Base-by-base conservation (phyloP, 2,329 filamentous ascomycete genomes). In the Ceratocystis alfenasii region DNA sequence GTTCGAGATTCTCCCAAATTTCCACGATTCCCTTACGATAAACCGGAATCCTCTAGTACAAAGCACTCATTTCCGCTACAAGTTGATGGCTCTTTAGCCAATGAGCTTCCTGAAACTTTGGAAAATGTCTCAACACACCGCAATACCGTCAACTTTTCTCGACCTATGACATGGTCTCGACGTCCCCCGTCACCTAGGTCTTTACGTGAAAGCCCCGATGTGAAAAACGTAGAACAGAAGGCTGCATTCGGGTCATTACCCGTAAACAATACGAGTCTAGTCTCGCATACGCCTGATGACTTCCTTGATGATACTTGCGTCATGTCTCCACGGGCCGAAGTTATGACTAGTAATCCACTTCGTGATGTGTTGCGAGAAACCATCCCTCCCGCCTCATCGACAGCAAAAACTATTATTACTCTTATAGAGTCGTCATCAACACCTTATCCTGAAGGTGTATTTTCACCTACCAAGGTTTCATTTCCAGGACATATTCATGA, bases 261-360 rank as follows among this genome's bases (percentile, higher is more conserved):
- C 8, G 6, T n/a, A 7, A 59, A 20, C 55, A 59, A 59, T 3
- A 20, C 17, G 25, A 17, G 28, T n/a, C 17, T 59, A 33, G 12
- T 59, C 8, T 59, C 55, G 28, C 55, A 59, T n/a, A 3, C 55
- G 15, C 55, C 55, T 10, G 28, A 15, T n/a, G 71, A 70, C 12
- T 70, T 74, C 45, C 74, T 77, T 1, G 76, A 78, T 15, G 78
- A 81, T 10, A 81, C 84, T 60, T 78, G 84, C 12, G 75, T 89
- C 8, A 81, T 90, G 79, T 90, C 87, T 2, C 88, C 89, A 0
- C 82, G 88, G 55, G 85, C 80, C 1, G 86, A 88, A 71, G 83
- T 86, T 17, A 91, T 91, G 78, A 90, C 86, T 1, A 83, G 81
- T 68, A 87, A 88, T 68, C 83, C 85, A 1, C 78, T 88, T 62